phyloP scores from a whole-genome alignment of 1,284 basidiomycete genomes.

The Boletus sp. region DNA sequence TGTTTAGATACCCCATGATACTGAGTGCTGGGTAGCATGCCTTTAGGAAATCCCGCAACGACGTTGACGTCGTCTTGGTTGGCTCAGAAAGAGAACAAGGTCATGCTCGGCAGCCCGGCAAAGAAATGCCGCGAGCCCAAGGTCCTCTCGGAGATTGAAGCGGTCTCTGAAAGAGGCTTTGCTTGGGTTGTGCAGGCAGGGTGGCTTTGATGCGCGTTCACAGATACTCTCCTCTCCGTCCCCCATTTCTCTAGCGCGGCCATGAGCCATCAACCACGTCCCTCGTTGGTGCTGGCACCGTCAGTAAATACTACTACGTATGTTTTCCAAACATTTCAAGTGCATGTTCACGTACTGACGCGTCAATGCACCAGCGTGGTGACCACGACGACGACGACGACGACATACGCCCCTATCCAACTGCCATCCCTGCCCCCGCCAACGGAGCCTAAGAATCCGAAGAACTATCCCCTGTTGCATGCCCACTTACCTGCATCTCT shows the following conservation, averaged over 20 bases:
- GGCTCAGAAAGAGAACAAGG: neutral
- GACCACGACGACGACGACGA: slow-evolving; percentile 82
- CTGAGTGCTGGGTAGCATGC: neutral
- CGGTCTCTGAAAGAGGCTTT: slow-evolving; percentile 26
- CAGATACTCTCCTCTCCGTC: slow-evolving; percentile 18
- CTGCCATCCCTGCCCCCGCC: slow-evolving; percentile 66
- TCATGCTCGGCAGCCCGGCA: slow-evolving; percentile 20
- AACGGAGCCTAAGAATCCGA: slow-evolving; percentile 68
- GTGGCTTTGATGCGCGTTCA: slow-evolving; percentile 36
- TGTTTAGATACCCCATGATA: too few relatives aligned
- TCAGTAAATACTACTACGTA: slow-evolving; percentile 77
- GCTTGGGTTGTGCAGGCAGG: slow-evolving; percentile 33
- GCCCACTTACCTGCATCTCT: slow-evolving; percentile 65
- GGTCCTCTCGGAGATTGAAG: slow-evolving; percentile 23
- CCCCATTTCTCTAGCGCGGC: slow-evolving; percentile 27
- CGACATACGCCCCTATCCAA: slow-evolving; percentile 77
- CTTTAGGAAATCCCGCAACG: neutral
- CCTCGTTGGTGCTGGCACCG: slow-evolving; percentile 63
- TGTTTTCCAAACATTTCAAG: slow-evolving; percentile 25
- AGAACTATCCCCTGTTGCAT: slow-evolving; percentile 70
- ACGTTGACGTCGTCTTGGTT: neutral
- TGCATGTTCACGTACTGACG: slow-evolving; percentile 23
- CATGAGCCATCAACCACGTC: slow-evolving; percentile 57
- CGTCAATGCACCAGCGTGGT: slow-evolving; percentile 56
- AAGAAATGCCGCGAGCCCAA: slow-evolving; percentile 7